Evolutionary conservation across 2,329 filamentous ascomycete species (phyloP).

Genomic region (Alternaria arborescens): DNA sequence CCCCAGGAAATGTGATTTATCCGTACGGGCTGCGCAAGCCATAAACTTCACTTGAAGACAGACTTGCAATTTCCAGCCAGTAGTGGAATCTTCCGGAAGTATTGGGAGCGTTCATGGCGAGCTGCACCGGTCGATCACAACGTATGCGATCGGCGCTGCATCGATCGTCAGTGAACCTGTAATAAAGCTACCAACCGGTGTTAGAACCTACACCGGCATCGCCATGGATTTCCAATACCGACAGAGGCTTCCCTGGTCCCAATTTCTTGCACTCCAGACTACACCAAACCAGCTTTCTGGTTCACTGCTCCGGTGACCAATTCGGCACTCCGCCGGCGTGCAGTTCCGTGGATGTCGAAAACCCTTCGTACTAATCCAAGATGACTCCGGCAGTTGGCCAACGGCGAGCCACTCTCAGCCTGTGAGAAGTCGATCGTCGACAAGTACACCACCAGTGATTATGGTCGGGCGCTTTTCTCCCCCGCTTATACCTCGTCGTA

Average conservation of each 20-base stretch:
- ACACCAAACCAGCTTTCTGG: neutral
- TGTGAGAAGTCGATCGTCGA: neutral
- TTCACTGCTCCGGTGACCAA: neutral
- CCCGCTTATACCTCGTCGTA: neutral
- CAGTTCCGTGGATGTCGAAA: neutral
- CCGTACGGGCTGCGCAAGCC: conserved; percentile 30
- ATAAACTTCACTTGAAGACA: neutral
- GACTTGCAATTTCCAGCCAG: neutral
- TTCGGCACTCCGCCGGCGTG: neutral
- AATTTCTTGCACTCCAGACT: neutral
- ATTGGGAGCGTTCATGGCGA: neutral
- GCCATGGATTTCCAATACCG: neutral
- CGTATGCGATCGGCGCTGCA: conserved; percentile 19
- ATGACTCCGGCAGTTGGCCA: neutral
- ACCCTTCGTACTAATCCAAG: neutral
- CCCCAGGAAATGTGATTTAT: conserved; percentile 30
- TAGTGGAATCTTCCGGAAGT: neutral
- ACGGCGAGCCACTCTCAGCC: neutral
- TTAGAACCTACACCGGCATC: neutral
- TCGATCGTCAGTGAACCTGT: conserved; percentile 3
- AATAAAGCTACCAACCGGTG: neutral
- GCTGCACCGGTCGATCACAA: neutral
- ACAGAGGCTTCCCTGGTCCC: neutral
- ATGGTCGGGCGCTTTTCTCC: neutral
- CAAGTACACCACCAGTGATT: neutral